Base-by-base conservation (phyloP, 1,284 basidiomycete species). In the Fomitopsis schrenkii region DNA sequence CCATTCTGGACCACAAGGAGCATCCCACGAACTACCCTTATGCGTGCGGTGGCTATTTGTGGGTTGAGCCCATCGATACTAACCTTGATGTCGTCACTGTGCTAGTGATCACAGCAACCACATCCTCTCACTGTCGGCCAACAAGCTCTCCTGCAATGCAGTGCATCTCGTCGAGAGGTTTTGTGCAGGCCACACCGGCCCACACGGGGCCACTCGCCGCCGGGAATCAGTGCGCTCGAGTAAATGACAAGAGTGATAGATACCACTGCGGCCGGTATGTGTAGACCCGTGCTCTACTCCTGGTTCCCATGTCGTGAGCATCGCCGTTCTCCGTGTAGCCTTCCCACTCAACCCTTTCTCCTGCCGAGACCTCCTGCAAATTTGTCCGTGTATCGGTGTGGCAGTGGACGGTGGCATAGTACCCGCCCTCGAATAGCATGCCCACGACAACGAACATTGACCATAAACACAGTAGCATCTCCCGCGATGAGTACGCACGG, bases 181-280 rank as follows among this genome's bases (percentile, higher is more conserved):
- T 22, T 22, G 22, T 22, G 22, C 22, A 33, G 8, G 30, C 4
- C 30, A 33, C 30, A 33, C 30, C 35, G 28, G 41, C 19, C 9
- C 41, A 55, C 35, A 26, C 52, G 14, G 30, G 42, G 15, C 22
- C 33, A 55, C 70, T 61, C 52, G 69, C 70, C 66, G 63, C 65
- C 68, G 28, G 69, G 66, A 30, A 66, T 55, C 28, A 67, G 15
- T 22, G 69, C 66, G 15, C 66, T 59, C 26, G 66, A 63, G 46
- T 68, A 66, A 67, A 68, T 71, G 41, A 67, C 67, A 28, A 62
- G 57, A 12, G 68, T 69, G 42, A 68, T 68, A 36, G 66, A 63
- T 57, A 57, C 61, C 54, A 68, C 17, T 38, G 30, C 9, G 17
- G 30, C 52, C 10, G 33, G 60, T 33, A 26, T 50, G 28, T 26